Evolutionary conservation across 805 yeast species (phyloP).

Genomic region (Jamesozyma gamospora): DNA sequence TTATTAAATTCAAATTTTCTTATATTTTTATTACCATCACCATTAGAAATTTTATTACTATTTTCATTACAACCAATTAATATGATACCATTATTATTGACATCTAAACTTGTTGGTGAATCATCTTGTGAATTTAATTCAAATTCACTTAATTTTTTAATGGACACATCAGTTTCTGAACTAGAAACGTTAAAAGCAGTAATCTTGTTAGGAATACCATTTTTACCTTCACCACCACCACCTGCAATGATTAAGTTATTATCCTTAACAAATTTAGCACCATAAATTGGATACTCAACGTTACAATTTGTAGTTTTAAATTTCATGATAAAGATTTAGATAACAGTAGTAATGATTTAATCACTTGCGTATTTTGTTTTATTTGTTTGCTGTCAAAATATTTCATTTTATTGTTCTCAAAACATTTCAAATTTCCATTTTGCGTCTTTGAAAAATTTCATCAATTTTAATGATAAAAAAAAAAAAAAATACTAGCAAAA

Average conservation of each 20-base stretch:
- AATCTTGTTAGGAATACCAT: conserved; percentile 81
- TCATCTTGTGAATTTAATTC: conserved; percentile 57
- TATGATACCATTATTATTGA: conserved; percentile 30
- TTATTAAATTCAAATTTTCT: conserved; percentile 50
- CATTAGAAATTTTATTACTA: conserved; percentile 46
- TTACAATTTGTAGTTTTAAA: conserved; percentile 17
- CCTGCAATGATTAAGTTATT: conserved; percentile 64
- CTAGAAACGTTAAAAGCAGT: conserved; percentile 47
- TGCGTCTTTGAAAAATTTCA: too few relatives aligned
- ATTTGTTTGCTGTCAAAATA: too few relatives aligned
- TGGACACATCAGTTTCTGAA: neutral
- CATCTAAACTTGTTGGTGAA: conserved; percentile 73
- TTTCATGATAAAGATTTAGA: conserved; percentile 15
- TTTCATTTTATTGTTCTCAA: too few relatives aligned
- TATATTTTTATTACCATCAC: conserved; percentile 54
- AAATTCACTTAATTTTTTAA: conserved; percentile 52
- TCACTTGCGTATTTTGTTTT: too few relatives aligned
- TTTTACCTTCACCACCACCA: conserved; percentile 93
- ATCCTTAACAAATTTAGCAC: conserved; percentile 57
- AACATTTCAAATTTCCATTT: too few relatives aligned
- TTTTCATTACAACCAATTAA: conserved; percentile 71
- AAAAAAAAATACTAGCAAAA: too few relatives aligned
- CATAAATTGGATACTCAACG: conserved; percentile 69
- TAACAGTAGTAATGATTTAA: too few relatives aligned
- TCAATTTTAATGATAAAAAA: too few relatives aligned